phyloP scores from a whole-genome alignment of 257 asterid genomes.

The Solanum arcanum region DNA sequence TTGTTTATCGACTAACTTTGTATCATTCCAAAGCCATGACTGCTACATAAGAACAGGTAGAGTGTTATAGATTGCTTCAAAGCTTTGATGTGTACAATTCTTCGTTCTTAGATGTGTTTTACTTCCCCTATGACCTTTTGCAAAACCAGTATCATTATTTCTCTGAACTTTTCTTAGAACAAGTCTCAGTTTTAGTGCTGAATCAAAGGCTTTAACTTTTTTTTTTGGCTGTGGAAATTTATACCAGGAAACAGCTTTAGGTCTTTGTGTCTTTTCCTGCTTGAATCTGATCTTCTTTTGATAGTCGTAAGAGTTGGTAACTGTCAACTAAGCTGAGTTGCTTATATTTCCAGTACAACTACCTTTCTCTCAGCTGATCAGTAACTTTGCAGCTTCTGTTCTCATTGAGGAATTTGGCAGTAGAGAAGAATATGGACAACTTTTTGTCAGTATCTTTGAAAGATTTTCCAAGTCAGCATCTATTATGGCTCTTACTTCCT shows the following conservation, averaged over 20 bases:
- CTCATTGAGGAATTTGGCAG: conserved; percentile 75
- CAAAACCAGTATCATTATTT: neutral
- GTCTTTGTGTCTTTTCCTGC: neutral
- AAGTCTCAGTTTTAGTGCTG: neutral
- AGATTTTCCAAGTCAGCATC: conserved; percentile 65
- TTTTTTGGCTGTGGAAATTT: neutral
- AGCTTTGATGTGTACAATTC: neutral
- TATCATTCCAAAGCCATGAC: conserved; percentile 60
- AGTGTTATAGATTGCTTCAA: conserved; percentile 1
- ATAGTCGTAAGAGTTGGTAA: neutral
- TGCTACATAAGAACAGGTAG: conserved; percentile 92
- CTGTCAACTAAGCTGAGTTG: neutral
- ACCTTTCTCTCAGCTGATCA: neutral
- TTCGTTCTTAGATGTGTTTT: neutral
- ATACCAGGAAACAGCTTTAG: neutral
- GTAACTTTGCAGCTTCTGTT: conserved; percentile 50
- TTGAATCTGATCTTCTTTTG: neutral
- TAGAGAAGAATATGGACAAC: conserved; percentile 66
- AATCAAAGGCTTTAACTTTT: neutral
- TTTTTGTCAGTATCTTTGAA: conserved; percentile 61
- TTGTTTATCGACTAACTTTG: conserved; percentile 52
- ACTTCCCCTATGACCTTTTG: neutral
- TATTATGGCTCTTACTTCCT: conserved; percentile 74
- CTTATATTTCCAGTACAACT: neutral
- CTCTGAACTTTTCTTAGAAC: neutral